Evolutionary conservation across 2,329 filamentous ascomycete species (phyloP).

Genomic region (Colletotrichum lindemuthianum): DNA sequence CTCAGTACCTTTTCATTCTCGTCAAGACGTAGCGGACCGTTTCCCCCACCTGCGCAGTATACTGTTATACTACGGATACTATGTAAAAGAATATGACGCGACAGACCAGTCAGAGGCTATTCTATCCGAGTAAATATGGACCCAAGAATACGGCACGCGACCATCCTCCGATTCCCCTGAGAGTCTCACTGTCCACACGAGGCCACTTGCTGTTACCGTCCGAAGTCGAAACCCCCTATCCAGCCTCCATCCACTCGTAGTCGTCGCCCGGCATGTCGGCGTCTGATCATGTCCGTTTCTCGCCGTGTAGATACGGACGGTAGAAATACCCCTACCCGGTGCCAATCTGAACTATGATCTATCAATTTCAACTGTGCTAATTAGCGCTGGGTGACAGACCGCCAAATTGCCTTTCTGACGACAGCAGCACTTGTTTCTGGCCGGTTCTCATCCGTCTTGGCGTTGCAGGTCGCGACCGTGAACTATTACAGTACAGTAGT

Average conservation of each 20-base stretch:
- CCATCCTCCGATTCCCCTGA: not conserved
- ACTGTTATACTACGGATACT: too few relatives aligned
- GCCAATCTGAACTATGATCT: conserved; percentile 1
- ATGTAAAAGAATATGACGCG: not conserved
- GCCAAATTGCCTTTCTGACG: conserved; percentile 15
- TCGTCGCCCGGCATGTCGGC: not conserved
- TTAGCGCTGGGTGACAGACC: not conserved
- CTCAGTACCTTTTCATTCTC: too few relatives aligned
- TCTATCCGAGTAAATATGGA: conserved; percentile 7
- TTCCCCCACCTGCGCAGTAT: not conserved
- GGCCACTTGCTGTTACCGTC: conserved; percentile 6
- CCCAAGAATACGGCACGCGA: conserved; percentile 5
- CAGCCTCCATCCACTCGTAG: not conserved
- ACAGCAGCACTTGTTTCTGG: conserved; percentile 20
- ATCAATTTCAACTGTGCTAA: not conserved
- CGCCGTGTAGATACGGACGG: not conserved
- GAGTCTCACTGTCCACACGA: conserved; percentile 12
- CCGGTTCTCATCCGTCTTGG: conserved; percentile 24
- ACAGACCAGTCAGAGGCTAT: not conserved
- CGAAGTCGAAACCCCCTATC: not conserved
- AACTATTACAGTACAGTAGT: conserved; percentile 12
- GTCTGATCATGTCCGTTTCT: conserved; percentile 10
- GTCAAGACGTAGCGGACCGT: not conserved
- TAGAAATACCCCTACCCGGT: not conserved
- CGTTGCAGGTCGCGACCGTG: not conserved